Base-by-base conservation (phyloP, 805 yeast genomes). In the Saccharomycodes ludwigii region DNA sequence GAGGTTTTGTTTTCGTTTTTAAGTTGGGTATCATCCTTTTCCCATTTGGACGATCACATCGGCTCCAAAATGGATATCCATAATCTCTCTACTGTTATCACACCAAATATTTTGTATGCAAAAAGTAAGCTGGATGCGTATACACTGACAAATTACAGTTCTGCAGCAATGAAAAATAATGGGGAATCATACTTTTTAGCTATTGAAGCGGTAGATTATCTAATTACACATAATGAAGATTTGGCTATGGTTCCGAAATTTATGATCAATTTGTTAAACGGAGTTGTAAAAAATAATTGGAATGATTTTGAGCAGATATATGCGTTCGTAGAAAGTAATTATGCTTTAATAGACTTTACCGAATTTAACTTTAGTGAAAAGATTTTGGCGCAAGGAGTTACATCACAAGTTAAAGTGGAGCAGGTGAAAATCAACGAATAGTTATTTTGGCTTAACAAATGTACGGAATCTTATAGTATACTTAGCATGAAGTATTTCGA, bases 11-110 rank as follows among this genome's bases (percentile, higher is more conserved):
- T 86, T 20, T 74, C 77, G 36, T 91, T 91, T 53, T 71, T 91
- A 49, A 77, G 76, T 54, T 91, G 97, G 97, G 88, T 86, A 2
- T 84, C 97, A 0, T 82, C 97, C 2, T 91, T 91, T 58, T 81
- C 96, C 1, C 86, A 83, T 43, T 73, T 86, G 39, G 96, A 85
- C 47, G 93, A 84, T 44, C 86, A 81, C 42, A 71, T 74, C 15
- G 91, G 91, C 1, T 84, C 96, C 3, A 91, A 88, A 59, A 91
- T 91, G 98, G 96, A 88, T 51, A 72, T 81, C 21, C 94, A 85
- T 50, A 91, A 91, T 52, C 65, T 91, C 40, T 94, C 98, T 2
- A 91, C 97, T 0, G 99, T 91, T 3, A 67, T 91, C 30, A 81
- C 96, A 0, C 99, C 99, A 2, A 91, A 86, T 47, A 76, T 91